Conservation (phyloP, 2,329 filamentous ascomycete species). For the Cercospora brassicicola region DNA sequence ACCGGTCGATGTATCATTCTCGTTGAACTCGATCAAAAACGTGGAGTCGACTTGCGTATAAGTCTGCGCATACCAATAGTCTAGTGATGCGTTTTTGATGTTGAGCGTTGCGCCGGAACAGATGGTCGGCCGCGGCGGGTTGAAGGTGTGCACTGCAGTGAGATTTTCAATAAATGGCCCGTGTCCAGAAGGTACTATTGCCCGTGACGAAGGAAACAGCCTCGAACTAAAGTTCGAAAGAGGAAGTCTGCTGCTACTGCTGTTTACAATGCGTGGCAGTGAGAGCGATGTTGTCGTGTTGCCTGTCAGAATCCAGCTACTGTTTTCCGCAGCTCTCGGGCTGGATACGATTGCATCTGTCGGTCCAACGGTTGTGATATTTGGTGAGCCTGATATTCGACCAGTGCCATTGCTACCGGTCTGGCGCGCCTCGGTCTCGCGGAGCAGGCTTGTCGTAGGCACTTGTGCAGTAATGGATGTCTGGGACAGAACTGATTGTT, state of each 20-base stretch:
- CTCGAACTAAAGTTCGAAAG: background rate
- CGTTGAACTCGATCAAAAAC: slow-evolving; percentile 33
- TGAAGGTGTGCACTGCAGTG: background rate
- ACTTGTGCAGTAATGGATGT: background rate
- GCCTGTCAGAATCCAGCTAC: background rate
- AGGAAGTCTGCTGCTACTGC: background rate
- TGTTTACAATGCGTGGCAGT: background rate
- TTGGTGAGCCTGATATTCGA: background rate
- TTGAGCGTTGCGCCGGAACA: slow-evolving; percentile 40
- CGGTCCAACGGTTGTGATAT: background rate
- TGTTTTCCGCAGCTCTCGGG: background rate
- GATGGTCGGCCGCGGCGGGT: slow-evolving; percentile 13
- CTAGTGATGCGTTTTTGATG: slow-evolving; percentile 37
- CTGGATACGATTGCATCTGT: background rate
- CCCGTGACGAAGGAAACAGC: background rate
- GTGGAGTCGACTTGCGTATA: slow-evolving; percentile 39
- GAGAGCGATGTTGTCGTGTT: background rate
- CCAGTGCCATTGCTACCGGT: background rate
- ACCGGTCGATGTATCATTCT: slow-evolving; percentile 33
- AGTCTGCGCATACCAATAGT: slow-evolving; percentile 40
- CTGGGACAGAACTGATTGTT: background rate
- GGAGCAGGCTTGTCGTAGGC: background rate
- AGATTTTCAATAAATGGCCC: background rate
- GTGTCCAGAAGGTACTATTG: background rate
- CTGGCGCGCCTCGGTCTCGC: background rate